phyloP scores from a whole-genome alignment of 805 yeast species.

The Kodamaea nitidulidarum region DNA sequence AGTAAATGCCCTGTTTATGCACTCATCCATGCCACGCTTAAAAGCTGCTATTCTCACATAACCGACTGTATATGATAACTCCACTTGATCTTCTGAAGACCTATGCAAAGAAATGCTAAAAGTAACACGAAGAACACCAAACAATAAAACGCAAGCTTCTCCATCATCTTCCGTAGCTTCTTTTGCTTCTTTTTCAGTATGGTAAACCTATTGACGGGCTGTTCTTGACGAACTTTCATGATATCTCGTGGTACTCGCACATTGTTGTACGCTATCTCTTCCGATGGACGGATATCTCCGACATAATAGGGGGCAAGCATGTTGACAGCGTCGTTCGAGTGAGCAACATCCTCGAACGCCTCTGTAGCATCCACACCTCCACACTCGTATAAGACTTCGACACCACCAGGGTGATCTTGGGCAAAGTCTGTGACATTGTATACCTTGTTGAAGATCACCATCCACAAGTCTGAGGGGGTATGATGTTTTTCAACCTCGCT shows the following conservation, averaged over 20 bases:
- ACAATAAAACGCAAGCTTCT: constrained; percentile 11
- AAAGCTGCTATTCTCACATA: too few species aligned
- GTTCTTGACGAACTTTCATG: not conserved
- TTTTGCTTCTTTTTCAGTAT: constrained; percentile 8
- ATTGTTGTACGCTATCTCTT: constrained; percentile 15
- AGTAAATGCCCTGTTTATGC: too few species aligned
- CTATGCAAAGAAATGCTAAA: constrained; percentile 15
- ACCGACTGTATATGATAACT: constrained; percentile 9
- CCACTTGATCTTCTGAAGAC: constrained; percentile 21
- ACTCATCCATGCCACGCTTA: too few species aligned
- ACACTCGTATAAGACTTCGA: constrained; percentile 69
- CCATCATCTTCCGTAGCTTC: constrained; percentile 8
- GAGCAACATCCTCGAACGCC: constrained; percentile 51
- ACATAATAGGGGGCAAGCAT: constrained; percentile 29
- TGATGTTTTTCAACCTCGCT: constrained; percentile 70
- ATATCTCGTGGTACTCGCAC: constrained; percentile 10
- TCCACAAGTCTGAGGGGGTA: constrained; percentile 77
- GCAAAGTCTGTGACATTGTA: constrained; percentile 71
- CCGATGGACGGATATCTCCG: constrained; percentile 22
- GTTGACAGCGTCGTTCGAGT: constrained; percentile 30
- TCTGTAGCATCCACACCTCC: constrained; percentile 77
- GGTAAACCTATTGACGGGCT: not conserved
- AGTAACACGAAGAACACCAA: constrained; percentile 14
- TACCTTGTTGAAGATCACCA: constrained; percentile 76
- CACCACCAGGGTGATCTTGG: constrained; percentile 74